A percentile compares a stretch with the other conserved stretches of the same genome.
Evolutionary conservation across 192 early-diverging fungal genomes (phyloP).

Genomic region (Obelidium mucronatum): DNA sequence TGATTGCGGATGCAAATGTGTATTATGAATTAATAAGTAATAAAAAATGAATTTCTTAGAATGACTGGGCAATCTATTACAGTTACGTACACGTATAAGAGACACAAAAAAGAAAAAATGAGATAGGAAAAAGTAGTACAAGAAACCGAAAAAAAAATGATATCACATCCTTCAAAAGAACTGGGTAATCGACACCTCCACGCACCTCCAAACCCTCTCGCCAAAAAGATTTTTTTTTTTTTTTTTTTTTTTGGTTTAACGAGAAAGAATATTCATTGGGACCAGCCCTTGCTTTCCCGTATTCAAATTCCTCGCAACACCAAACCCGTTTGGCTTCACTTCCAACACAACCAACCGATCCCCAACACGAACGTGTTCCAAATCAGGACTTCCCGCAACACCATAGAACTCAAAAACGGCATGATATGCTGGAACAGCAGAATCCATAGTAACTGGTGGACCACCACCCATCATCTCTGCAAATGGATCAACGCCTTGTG

Average conservation of each 20-base stretch:
- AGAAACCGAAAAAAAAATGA: no score
- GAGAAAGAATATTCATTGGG: constrained; percentile 26
- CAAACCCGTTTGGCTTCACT: constrained; percentile 17
- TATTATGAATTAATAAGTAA: constrained; percentile 1
- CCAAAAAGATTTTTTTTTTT: no score
- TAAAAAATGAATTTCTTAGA: no score
- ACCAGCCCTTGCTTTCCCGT: constrained; percentile 29
- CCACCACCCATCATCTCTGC: constrained; percentile 28
- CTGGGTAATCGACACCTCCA: no score
- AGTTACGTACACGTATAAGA: no score
- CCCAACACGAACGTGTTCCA: constrained; percentile 23
- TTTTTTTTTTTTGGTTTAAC: no score
- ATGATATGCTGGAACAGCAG: constrained; percentile 10
- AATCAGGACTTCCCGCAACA: background rate
- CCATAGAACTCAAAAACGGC: constrained; percentile 30
- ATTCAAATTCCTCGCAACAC: constrained; percentile 23
- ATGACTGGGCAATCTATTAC: no score
- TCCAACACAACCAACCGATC: constrained; percentile 28
- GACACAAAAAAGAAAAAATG: no score
- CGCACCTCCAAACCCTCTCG: no score
- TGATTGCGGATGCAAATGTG: constrained; percentile 25
- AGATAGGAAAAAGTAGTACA: no score
- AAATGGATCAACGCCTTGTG: constrained; percentile 28
- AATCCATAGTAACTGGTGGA: background rate
- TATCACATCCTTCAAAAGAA: no score